phyloP scores from a whole-genome alignment of 306 rosid species.

The Glycine soja region DNA sequence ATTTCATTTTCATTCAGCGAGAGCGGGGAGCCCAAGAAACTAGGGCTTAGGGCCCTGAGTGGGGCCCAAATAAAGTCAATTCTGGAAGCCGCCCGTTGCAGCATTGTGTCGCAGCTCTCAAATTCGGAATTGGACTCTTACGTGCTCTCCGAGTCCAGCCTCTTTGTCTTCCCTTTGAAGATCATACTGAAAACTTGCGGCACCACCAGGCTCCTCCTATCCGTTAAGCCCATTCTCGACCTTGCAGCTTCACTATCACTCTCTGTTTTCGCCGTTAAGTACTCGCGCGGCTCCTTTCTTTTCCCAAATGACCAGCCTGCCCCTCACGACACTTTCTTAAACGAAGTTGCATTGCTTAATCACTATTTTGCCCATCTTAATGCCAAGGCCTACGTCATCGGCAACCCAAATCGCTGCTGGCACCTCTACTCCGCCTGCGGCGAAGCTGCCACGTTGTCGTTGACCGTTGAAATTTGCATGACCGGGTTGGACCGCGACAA shows the following conservation, averaged over 20 bases:
- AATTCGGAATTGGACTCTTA: slow-evolving; percentile 66
- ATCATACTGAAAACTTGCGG: slow-evolving; percentile 72
- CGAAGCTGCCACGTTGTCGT: too few relatives aligned
- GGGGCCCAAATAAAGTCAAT: slow-evolving; percentile 55
- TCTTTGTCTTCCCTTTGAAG: slow-evolving; percentile 56
- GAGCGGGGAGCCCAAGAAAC: slow-evolving; percentile 11
- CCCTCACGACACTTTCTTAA: slow-evolving; percentile 64
- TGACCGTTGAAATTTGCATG: too few relatives aligned
- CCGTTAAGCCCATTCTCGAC: slow-evolving; percentile 49
- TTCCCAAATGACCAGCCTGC: slow-evolving; percentile 65
- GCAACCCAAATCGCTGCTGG: slow-evolving; percentile 43
- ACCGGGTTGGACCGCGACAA: too few relatives aligned
- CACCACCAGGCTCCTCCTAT: slow-evolving; percentile 62
- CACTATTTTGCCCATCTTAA: slow-evolving; percentile 49
- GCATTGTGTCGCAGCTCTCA: slow-evolving; percentile 60
- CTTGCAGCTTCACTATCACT: slow-evolving; percentile 43
- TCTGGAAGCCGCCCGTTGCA: slow-evolving; percentile 66
- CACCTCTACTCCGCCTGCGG: slow-evolving; percentile 22
- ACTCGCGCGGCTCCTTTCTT: slow-evolving; percentile 67
- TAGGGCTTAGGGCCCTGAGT: slow-evolving; percentile 49
- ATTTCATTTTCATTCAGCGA: slow-evolving; percentile 33
- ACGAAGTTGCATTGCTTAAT: slow-evolving; percentile 58
- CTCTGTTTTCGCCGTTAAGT: slow-evolving; percentile 52
- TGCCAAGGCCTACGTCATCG: slow-evolving; percentile 52
- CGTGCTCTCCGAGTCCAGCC: slow-evolving; percentile 76